Evolutionary conservation across 108 stramenopile species (phyloP).

Genomic region (Schizochytrium sp.): DNA sequence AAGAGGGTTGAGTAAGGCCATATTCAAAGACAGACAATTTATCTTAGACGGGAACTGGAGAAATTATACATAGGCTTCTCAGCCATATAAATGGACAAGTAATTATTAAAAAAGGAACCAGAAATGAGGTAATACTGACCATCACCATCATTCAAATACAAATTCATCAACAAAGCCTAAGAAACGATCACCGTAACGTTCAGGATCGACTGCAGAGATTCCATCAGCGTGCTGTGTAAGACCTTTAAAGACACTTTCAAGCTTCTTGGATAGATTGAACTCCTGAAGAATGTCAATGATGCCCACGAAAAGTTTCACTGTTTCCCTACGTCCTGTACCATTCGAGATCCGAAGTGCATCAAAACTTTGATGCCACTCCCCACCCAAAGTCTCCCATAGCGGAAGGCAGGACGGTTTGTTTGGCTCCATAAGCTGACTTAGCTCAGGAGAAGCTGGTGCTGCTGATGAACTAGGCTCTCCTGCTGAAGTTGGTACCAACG

Average conservation of each 20-base stretch:
- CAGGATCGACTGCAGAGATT: slow-evolving; percentile 55
- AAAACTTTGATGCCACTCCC: slow-evolving; percentile 7
- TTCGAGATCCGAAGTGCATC: slow-evolving; percentile 19
- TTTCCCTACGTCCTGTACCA: background rate
- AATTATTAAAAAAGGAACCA: too few species aligned
- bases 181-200: slow-evolving; percentile 53
- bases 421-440: background rate
- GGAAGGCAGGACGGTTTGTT: background rate
- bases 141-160: slow-evolving; percentile 4
- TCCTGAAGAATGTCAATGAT: slow-evolving; percentile 57
- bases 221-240: slow-evolving; percentile 57
- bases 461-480: background rate
- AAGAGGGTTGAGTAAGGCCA: too few species aligned
- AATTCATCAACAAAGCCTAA: slow-evolving; percentile 26
- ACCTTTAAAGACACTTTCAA: slow-evolving; percentile 55
- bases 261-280: slow-evolving; percentile 61
- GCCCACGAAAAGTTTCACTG: slow-evolving; percentile 21
- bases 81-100: too few species aligned
- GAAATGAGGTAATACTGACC: too few species aligned
- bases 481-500: too few species aligned
- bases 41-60: too few species aligned
- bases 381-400: slow-evolving; percentile 15
- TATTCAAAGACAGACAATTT: too few species aligned
- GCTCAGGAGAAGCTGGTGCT: slow-evolving; percentile 11
- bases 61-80: too few species aligned